These are phyloP conservation scores for Schwanniomyces yamadae DNA, from an alignment of 805 yeast genomes.

Conservation along the genomic window DNA sequence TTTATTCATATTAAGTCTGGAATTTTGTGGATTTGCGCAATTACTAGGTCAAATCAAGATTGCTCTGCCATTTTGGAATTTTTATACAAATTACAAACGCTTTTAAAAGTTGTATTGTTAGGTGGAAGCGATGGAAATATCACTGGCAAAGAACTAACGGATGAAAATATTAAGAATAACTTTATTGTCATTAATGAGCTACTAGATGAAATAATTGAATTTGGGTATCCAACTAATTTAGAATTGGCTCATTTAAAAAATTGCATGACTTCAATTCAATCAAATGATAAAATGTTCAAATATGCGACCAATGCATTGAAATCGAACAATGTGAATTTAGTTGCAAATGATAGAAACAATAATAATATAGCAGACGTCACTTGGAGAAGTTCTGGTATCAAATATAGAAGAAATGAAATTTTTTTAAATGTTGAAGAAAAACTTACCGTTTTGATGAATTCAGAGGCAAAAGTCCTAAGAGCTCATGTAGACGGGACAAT, in stretches of 20 bases:
- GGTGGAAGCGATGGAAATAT: constrained; percentile 10
- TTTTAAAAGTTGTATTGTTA: constrained; percentile 41
- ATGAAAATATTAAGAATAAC: constrained; percentile 54
- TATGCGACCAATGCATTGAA: constrained; percentile 8
- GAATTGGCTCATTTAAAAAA: constrained; percentile 41
- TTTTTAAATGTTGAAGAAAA: constrained; percentile 74
- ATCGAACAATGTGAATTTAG: background rate
- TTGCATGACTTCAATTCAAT: constrained; percentile 11
- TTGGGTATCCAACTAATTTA: constrained; percentile 72
- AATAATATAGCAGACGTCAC: constrained; percentile 32
- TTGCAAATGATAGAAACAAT: constrained; percentile 1
- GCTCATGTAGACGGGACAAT: constrained; percentile 78
- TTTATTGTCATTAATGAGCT: constrained; percentile 73
- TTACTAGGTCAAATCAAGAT: constrained; percentile 86
- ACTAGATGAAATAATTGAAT: constrained; percentile 72
- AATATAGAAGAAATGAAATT: constrained; percentile 80
- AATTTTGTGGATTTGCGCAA: constrained; percentile 78
- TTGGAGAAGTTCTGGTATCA: constrained; percentile 72
- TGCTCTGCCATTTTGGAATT: constrained; percentile 80
- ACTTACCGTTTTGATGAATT: constrained; percentile 65
- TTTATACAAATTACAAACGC: constrained; percentile 56
- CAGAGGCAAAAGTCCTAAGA: constrained; percentile 61
- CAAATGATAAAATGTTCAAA: constrained; percentile 20
- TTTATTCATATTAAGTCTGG: constrained; percentile 71
- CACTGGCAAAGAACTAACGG: constrained; percentile 17